A percentile compares a stretch with the other conserved stretches of the same genome.
phyloP scores from a whole-genome alignment of 1,139 yeast species.

The Suhomyces chickasaworum region DNA sequence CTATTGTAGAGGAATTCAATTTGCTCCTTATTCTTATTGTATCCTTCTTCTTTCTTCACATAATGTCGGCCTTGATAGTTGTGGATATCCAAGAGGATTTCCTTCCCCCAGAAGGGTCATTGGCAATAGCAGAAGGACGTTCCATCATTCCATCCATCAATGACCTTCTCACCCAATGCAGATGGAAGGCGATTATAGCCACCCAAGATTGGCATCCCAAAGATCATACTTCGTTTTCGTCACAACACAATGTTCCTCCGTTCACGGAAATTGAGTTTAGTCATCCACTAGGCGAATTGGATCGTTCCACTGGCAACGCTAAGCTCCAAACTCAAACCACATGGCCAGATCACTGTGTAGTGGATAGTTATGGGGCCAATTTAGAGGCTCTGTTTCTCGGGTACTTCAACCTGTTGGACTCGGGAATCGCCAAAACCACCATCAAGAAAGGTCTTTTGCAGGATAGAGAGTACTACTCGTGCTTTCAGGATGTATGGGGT shows the following conservation, averaged over 20 bases:
- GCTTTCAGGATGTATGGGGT: slow-evolving; percentile 80
- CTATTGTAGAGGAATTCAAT: neutral
- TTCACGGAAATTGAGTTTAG: slow-evolving; percentile 51
- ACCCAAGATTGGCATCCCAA: slow-evolving; percentile 91
- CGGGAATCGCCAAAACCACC: slow-evolving; percentile 34
- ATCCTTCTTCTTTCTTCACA: neutral
- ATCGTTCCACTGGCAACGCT: slow-evolving; percentile 29
- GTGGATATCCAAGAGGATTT: slow-evolving; percentile 88
- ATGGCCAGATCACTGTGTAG: slow-evolving; percentile 95
- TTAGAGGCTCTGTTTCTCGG: slow-evolving; percentile 51
- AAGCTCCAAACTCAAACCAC: slow-evolving; percentile 43
- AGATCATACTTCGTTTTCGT: slow-evolving; percentile 80
- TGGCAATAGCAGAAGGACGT: slow-evolving; percentile 74
- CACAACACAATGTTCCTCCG: slow-evolving; percentile 58
- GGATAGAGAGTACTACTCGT: slow-evolving; percentile 88
- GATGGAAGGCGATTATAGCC: slow-evolving; percentile 68
- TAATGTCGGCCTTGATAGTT: slow-evolving; percentile 57
- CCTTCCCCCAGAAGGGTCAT: slow-evolving; percentile 71
- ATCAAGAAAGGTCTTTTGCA: slow-evolving; percentile 70
- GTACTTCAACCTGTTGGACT: slow-evolving; percentile 26
- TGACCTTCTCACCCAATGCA: slow-evolving; percentile 38
- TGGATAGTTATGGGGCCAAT: slow-evolving; percentile 64
- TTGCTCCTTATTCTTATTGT: too few species aligned
- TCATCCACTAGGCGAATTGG: slow-evolving; percentile 50
- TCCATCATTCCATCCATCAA: slow-evolving; percentile 54